Conservation (phyloP, 2,329 filamentous ascomycete genomes). For the Diaporthe australafricana region DNA sequence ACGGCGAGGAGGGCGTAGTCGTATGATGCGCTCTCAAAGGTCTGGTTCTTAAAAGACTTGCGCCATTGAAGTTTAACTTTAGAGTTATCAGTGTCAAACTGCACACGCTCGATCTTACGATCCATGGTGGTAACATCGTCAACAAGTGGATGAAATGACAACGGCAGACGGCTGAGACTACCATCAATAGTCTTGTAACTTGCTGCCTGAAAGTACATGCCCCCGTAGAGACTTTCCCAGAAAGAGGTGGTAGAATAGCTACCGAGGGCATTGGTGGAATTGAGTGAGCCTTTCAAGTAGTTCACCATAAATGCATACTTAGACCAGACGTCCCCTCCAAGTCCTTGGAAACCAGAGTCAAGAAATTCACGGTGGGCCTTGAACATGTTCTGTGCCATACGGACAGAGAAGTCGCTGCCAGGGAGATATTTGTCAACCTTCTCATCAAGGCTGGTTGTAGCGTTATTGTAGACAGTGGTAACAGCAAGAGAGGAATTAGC, state of each 20-base stretch:
- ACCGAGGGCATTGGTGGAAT: constrained; percentile 62
- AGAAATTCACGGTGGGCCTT: constrained; percentile 56
- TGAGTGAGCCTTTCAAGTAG: constrained; percentile 63
- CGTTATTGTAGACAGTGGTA: constrained; percentile 47
- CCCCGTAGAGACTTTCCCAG: constrained; percentile 65
- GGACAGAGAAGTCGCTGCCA: constrained; percentile 48
- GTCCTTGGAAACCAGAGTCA: constrained; percentile 51
- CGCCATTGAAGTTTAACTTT: constrained; percentile 71
- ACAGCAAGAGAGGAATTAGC: constrained; percentile 56
- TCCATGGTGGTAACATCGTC: constrained; percentile 66
- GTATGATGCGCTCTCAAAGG: constrained; percentile 62
- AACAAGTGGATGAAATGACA: constrained; percentile 72
- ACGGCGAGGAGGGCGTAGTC: constrained; percentile 75
- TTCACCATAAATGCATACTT: constrained; percentile 73
- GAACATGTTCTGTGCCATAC: constrained; percentile 56
- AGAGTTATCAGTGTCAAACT: constrained; percentile 60
- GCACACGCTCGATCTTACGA: constrained; percentile 67
- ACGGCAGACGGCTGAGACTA: constrained; percentile 65
- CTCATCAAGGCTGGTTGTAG: constrained; percentile 49
- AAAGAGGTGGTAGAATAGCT: constrained; percentile 55
- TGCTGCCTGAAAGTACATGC: constrained; percentile 69
- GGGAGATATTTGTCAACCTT: constrained; percentile 50
- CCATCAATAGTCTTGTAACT: constrained; percentile 73
- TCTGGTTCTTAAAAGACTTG: constrained; percentile 47
- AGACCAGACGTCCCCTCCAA: constrained; percentile 71